Evolutionary conservation across 163 green algal species (phyloP).

Genomic region (Smithsoniella earleae): DNA sequence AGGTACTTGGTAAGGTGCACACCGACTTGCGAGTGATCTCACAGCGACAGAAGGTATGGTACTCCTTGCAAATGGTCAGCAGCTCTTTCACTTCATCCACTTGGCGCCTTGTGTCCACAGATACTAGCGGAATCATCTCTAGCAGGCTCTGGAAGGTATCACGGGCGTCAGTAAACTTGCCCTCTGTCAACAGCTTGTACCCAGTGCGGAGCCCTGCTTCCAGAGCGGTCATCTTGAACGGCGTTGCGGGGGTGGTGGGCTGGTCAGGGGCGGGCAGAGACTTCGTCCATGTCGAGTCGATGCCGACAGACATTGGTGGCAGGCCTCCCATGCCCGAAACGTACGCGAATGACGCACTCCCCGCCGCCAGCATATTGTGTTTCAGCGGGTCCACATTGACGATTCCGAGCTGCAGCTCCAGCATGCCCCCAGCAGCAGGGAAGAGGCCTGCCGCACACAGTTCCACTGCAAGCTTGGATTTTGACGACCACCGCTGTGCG

Average conservation of each 20-base stretch:
- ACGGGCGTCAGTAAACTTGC: constrained; percentile 94
- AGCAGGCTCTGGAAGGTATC: constrained; percentile 63
- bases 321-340: constrained; percentile 59
- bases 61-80: constrained; percentile 83
- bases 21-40: not conserved
- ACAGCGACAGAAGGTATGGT: constrained; percentile 76
- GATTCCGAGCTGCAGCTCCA: constrained; percentile 85
- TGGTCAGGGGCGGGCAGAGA: constrained; percentile 43
- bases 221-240: constrained; percentile 62
- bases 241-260: constrained; percentile 56
- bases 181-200: constrained; percentile 92
- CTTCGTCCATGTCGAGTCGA: constrained; percentile 61
- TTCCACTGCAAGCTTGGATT: constrained; percentile 74
- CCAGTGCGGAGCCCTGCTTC: constrained; percentile 43
- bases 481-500: constrained; percentile 74
- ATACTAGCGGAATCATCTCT: constrained; percentile 75
- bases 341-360: constrained; percentile 50
- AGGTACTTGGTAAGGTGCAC: not conserved
- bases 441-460: constrained; percentile 82
- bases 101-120: constrained; percentile 81
- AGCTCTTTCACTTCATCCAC: constrained; percentile 97
- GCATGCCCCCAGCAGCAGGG: constrained; percentile 79
- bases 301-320: constrained; percentile 44
- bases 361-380: constrained; percentile 75
- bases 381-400: constrained; percentile 80